A percentile compares a stretch with the other conserved stretches of the same genome.
Evolutionary conservation across 257 asterid species (phyloP).

Genomic region (Nemophila menziesii): DNA sequence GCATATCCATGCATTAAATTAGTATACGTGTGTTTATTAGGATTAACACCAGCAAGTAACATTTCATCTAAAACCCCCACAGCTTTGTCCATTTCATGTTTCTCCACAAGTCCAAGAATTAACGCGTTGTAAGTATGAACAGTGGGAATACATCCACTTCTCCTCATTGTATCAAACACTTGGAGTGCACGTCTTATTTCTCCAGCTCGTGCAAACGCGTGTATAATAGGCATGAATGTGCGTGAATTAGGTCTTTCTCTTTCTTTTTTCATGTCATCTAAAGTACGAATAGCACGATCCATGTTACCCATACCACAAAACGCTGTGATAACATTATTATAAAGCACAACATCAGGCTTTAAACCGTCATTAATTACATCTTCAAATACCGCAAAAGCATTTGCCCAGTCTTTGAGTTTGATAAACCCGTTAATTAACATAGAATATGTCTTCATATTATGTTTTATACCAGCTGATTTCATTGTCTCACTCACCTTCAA

Average conservation of each 20-base stretch:
- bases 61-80: conserved; percentile 69
- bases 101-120: conserved; percentile 84
- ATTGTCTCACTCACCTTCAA: conserved; percentile 70
- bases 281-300: conserved; percentile 79
- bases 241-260: conserved; percentile 70
- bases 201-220: conserved; percentile 71
- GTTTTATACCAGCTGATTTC: conserved; percentile 63
- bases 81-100: conserved; percentile 90
- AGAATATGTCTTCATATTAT: conserved; percentile 91
- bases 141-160: conserved; percentile 80
- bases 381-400: conserved; percentile 88
- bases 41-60: conserved; percentile 71
- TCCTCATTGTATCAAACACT: conserved; percentile 76
- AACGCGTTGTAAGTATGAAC: conserved; percentile 81
- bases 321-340: conserved; percentile 72
- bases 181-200: conserved; percentile 55
- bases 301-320: conserved; percentile 93
- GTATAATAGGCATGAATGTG: conserved; percentile 91
- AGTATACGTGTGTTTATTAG: conserved; percentile 87
- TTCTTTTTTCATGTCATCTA: conserved; percentile 79
- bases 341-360: conserved; percentile 83
- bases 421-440: conserved; percentile 93
- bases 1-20: conserved; percentile 95
- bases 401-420: conserved; percentile 84
- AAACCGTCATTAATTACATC: conserved; percentile 71